These are phyloP conservation scores for Phytophthora hibernalis DNA, from an alignment of 352 stramenopile species.

Conservation along the genomic window DNA sequence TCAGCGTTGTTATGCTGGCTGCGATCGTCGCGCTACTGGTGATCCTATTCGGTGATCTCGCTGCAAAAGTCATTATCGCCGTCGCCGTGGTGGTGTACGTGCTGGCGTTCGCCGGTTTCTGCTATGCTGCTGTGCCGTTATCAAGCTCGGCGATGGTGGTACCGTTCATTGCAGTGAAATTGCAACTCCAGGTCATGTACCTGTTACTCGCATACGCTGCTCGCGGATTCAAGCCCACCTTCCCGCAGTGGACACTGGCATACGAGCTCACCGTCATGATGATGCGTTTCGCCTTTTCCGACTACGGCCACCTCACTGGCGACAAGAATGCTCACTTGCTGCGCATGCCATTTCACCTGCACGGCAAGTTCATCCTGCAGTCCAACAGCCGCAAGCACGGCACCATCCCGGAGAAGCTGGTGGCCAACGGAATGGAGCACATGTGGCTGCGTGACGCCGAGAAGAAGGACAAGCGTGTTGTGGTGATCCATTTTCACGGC, in stretches of 20 bases:
- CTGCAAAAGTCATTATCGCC: not conserved
- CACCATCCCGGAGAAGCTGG: conserved; percentile 29
- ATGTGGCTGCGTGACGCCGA: conserved; percentile 42
- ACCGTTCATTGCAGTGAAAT: conserved; percentile 19
- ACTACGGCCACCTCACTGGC: conserved; percentile 11
- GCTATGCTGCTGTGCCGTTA: conserved; percentile 2
- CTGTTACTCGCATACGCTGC: conserved; percentile 8
- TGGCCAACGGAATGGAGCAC: conserved; percentile 46
- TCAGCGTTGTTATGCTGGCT: not conserved
- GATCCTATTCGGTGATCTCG: not conserved
- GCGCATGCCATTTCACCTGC: conserved; percentile 3
- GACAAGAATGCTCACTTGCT: conserved; percentile 16
- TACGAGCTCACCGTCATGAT: conserved; percentile 16
- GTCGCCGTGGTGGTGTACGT: conserved; percentile 1
- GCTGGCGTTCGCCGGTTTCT: conserved; percentile 6
- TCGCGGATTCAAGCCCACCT: conserved; percentile 23
- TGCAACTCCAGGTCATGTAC: conserved; percentile 11
- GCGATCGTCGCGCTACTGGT: conserved; percentile 7
- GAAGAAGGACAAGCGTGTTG: conserved; percentile 33
- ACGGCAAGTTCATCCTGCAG: conserved; percentile 9
- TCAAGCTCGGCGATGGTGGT: conserved; percentile 1
- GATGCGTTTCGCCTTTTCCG: conserved; percentile 10
- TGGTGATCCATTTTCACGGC: conserved; percentile 59
- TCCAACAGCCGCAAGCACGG: conserved; percentile 8
- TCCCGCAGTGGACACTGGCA: conserved; percentile 22